Evolutionary conservation across 495 filamentous ascomycete species (phyloP), one percentile per base, ranked within the genome.

Genomic region (Durotheca rogersii): DNA sequence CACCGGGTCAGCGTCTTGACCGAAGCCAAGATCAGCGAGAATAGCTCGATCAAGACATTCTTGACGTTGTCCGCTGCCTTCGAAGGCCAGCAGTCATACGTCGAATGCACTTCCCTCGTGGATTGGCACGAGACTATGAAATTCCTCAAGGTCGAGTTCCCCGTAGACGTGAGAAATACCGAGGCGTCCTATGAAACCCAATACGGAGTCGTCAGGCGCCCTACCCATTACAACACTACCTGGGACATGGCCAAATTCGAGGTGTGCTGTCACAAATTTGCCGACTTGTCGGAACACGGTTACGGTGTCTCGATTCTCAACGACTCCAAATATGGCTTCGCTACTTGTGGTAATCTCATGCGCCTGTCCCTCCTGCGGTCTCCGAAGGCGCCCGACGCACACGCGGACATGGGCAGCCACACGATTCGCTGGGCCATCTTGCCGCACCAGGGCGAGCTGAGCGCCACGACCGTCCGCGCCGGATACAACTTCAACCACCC

Each of bases 241-340:
- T 98, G 93, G 93, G 93, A 98, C 58, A 96, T 95, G 92, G 93
- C 93, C 59, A 96, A 96, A 62, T 98, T 98, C 59, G 93, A 98
- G 72, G 93, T 98, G 33, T 96, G 91, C 80, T 91, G 87, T 68
- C 93, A 98, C 73, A 92, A 89, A 67, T 98, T 87, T 77, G 93
- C 93, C n/a, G 93, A 97, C 67, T 77, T 98, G 42, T 95, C 89
- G 3, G 93, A 98, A 65, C 72, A 89, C 63, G 84, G 83, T 25
- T 96, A 95, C 65, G 93, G 93, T 52, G 88, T 98, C 1, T 90
- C 88, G 3, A 87, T 98, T 57, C 78, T 97, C 21, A 98, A 98
- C 67, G 93, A 98, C 64, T 86, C 81, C 69, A 98, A 98, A 68
- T 96, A 96, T 57, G 93, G 93, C 17, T 98, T 98, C 67, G 93